phyloP scores from a whole-genome alignment of 305 asterid species.

The Fraxinus floribunda region DNA sequence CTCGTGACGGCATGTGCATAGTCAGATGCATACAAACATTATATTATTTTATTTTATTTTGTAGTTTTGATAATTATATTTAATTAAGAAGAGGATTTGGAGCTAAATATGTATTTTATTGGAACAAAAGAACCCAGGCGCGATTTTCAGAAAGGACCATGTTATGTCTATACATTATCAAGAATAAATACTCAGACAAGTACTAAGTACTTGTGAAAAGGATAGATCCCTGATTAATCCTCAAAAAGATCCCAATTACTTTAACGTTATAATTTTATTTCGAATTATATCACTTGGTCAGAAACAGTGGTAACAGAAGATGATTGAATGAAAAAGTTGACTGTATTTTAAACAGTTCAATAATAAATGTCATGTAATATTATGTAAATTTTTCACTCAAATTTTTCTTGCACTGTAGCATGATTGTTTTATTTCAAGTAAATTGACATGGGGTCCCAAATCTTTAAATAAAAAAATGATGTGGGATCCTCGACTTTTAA shows the following conservation, averaged over 20 bases:
- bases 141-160: background rate
- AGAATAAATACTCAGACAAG: background rate
- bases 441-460: background rate
- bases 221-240: background rate
- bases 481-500: background rate
- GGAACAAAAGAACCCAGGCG: background rate
- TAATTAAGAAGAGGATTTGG: background rate
- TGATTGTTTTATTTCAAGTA: background rate
- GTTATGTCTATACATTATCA: background rate
- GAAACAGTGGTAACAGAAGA: background rate
- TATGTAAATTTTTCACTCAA: too few relatives aligned
- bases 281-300: background rate
- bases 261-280: background rate
- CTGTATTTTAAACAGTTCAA: background rate
- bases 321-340: too few relatives aligned
- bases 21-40: slow-evolving; percentile 26
- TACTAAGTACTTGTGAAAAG: background rate
- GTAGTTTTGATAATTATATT: background rate
- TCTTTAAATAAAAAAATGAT: too few relatives aligned
- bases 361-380: too few relatives aligned
- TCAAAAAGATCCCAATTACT: background rate
- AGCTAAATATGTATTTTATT: background rate
- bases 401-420: background rate
- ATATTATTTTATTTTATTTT: background rate
- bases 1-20: slow-evolving; percentile 31